Conservation (phyloP, 2,329 filamentous ascomycete species). For the Zymoseptoria tritici region DNA sequence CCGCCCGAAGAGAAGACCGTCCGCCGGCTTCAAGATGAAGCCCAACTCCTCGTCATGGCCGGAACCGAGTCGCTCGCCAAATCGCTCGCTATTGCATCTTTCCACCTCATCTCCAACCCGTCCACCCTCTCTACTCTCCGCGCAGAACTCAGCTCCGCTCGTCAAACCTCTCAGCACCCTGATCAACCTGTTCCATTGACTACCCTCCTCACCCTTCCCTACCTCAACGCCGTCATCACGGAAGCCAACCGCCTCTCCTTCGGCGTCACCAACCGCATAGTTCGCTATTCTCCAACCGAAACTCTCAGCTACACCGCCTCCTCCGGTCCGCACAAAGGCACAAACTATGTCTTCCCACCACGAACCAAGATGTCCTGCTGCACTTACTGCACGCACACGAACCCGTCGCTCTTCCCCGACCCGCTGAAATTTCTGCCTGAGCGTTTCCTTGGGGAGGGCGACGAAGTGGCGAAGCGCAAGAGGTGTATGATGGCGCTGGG, state of each 20-base stretch:
- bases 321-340: slow-evolving; percentile 24
- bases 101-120: slow-evolving; percentile 33
- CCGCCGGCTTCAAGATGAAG: slow-evolving; percentile 25
- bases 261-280: slow-evolving; percentile 15
- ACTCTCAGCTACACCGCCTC: slow-evolving; percentile 8
- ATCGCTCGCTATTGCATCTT: slow-evolving; percentile 36
- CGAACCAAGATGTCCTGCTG: slow-evolving; percentile 28
- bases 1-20: slow-evolving; percentile 1
- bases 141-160: slow-evolving; percentile 29
- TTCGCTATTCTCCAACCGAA: slow-evolving; percentile 14
- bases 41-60: slow-evolving; percentile 39
- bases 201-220: slow-evolving; percentile 15
- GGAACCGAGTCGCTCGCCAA: slow-evolving; percentile 41
- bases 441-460: slow-evolving; percentile 25
- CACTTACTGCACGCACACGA: slow-evolving; percentile 27
- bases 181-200: slow-evolving; percentile 4
- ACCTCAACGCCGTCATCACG: slow-evolving; percentile 15
- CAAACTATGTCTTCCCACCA: slow-evolving; percentile 13
- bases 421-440: slow-evolving; percentile 28
- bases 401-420: slow-evolving; percentile 26
- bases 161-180: neutral
- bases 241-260: slow-evolving; percentile 20
- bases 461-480: slow-evolving; percentile 1
- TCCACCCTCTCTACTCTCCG: slow-evolving; percentile 30
- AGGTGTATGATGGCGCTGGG: slow-evolving; percentile 4